Evolutionary conservation across 805 yeast species (phyloP).

Genomic region (Wickerhamiella brachini): DNA sequence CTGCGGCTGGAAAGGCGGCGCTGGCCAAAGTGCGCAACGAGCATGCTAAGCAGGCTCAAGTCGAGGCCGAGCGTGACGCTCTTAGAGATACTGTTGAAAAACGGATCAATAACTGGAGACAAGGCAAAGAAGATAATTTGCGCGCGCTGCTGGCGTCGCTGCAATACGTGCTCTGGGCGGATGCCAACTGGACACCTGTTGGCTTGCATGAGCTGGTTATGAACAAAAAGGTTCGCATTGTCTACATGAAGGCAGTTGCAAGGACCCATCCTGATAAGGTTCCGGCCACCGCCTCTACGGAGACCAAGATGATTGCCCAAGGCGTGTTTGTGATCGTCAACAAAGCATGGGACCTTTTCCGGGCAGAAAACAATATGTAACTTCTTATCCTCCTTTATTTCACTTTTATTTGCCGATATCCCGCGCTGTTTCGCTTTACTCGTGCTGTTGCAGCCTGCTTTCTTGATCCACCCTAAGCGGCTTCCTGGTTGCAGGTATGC

Average conservation of each 20-base stretch:
- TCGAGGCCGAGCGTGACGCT: slow-evolving; percentile 44
- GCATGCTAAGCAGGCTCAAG: slow-evolving; percentile 31
- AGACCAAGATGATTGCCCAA: slow-evolving; percentile 73
- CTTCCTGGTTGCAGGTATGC: no score
- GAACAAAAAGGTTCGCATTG: slow-evolving; percentile 77
- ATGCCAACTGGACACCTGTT: slow-evolving; percentile 51
- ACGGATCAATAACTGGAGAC: slow-evolving; percentile 47
- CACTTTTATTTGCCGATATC: no score
- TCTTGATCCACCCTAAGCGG: no score
- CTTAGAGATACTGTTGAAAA: slow-evolving; percentile 50
- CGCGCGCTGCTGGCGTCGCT: slow-evolving; percentile 63
- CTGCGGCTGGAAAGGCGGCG: slow-evolving; percentile 30
- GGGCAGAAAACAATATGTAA: slow-evolving; percentile 22
- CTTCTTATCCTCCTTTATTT: no score
- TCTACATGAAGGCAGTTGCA: slow-evolving; percentile 70
- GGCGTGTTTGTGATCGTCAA: slow-evolving; percentile 72
- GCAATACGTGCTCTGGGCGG: slow-evolving; percentile 54
- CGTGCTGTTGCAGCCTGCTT: no score
- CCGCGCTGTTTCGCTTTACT: no score
- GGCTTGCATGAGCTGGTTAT: slow-evolving; percentile 63
- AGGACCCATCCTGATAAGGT: slow-evolving; percentile 79
- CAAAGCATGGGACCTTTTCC: slow-evolving; percentile 81
- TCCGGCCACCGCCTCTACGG: slow-evolving; percentile 41
- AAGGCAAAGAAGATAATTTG: slow-evolving; percentile 67
- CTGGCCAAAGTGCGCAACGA: slow-evolving; percentile 38